Conservation (phyloP, 2,329 filamentous ascomycete genomes). For the Diaporthe citri region DNA sequence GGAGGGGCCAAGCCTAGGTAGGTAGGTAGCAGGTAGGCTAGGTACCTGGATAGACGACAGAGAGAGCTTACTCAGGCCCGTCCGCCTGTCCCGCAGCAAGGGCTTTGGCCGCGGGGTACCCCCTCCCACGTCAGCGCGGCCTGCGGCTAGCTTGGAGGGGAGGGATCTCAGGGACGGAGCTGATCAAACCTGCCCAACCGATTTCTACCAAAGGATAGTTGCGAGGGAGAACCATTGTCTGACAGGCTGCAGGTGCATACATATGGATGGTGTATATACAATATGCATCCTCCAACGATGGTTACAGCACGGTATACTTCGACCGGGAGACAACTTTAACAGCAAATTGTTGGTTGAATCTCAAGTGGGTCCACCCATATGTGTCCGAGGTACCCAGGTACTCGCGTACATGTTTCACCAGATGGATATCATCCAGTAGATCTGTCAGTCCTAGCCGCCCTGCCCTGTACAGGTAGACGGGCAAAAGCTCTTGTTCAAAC, state of each 20-base stretch:
- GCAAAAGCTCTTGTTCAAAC: not conserved
- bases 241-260: not conserved
- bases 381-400: constrained; percentile 4
- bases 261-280: not conserved
- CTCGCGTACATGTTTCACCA: not conserved
- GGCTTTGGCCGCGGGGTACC: constrained; percentile 34
- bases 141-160: not conserved
- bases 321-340: not conserved
- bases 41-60: constrained; percentile 2
- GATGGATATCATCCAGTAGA: not conserved
- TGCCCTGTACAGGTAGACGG: not conserved
- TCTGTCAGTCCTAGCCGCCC: not conserved
- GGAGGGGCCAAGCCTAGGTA: constrained; percentile 29
- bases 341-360: constrained; percentile 14
- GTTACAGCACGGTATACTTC: not conserved
- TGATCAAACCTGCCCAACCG: not conserved
- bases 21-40: not conserved
- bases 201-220: not conserved
- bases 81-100: constrained; percentile 23
- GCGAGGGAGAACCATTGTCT: not conserved
- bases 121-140: constrained; percentile 19
- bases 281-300: not conserved
- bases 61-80: constrained; percentile 38
- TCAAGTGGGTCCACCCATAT: not conserved
- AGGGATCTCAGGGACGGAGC: not conserved